Percentiles rank a stretch among this genome's conserved stretches.
phyloP scores from a whole-genome alignment of 2,329 filamentous ascomycete species.

The Ascochyta koolunga region DNA sequence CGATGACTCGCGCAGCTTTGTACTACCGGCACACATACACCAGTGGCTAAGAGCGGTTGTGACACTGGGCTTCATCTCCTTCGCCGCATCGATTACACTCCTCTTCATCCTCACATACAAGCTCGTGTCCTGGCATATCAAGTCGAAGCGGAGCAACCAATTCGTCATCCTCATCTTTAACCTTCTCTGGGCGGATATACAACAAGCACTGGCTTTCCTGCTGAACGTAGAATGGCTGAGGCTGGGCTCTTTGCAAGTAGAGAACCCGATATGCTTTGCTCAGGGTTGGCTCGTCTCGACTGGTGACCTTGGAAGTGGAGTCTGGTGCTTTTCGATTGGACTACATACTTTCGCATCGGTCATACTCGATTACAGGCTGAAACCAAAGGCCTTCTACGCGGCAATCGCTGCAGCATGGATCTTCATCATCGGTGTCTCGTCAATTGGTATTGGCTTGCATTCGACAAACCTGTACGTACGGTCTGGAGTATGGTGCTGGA shows the following conservation, averaged over 20 bases:
- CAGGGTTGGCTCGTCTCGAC: constrained; percentile 74
- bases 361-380: constrained; percentile 61
- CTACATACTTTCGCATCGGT: constrained; percentile 70
- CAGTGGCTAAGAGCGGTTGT: constrained; percentile 56
- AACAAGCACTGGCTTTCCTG: constrained; percentile 68
- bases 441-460: constrained; percentile 57
- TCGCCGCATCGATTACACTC: constrained; percentile 52
- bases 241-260: constrained; percentile 60
- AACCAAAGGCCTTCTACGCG: constrained; percentile 58
- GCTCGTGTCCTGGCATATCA: constrained; percentile 49
- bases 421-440: constrained; percentile 64
- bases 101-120: constrained; percentile 55
- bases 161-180: constrained; percentile 74
- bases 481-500: constrained; percentile 72
- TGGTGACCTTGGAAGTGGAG: constrained; percentile 69
- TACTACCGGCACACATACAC: constrained; percentile 43
- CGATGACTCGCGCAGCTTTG: constrained; percentile 36
- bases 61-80: constrained; percentile 55
- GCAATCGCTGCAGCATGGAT: constrained; percentile 61
- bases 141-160: constrained; percentile 60
- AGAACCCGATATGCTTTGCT: constrained; percentile 62
- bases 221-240: constrained; percentile 66
- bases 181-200: constrained; percentile 70
- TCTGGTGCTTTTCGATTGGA: constrained; percentile 71
- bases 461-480: constrained; percentile 63